Percentiles rank a stretch among this genome's conserved stretches.
Evolutionary conservation across 495 filamentous ascomycete genomes (phyloP).

Genomic region (Penicillium taxi): DNA sequence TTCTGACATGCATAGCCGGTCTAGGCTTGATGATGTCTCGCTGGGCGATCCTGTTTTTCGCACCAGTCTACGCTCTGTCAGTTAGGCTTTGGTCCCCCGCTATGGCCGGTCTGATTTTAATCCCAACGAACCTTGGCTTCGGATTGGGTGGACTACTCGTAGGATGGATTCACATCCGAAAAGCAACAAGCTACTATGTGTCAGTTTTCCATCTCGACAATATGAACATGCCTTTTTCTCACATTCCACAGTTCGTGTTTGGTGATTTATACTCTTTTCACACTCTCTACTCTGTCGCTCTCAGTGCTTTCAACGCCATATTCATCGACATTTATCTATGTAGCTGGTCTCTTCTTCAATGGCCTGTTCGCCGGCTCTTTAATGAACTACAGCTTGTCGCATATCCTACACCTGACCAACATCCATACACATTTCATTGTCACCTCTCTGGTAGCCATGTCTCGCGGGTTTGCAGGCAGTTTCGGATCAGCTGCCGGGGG

Average conservation of each 20-base stretch:
- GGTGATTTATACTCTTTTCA: conserved; percentile 46
- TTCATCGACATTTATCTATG: conserved; percentile 38
- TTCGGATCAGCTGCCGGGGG: conserved; percentile 73
- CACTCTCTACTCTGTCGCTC: conserved; percentile 41
- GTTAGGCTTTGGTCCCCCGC: conserved; percentile 58
- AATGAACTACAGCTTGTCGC: conserved; percentile 70
- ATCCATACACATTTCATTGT: conserved; percentile 60
- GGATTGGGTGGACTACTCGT: conserved; percentile 59
- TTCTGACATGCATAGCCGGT: conserved; percentile 61
- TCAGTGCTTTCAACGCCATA: conserved; percentile 42
- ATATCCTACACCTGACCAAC: conserved; percentile 60
- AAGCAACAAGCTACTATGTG: conserved; percentile 56
- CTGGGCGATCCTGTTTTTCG: conserved; percentile 71
- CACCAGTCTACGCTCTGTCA: conserved; percentile 65
- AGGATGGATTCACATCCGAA: conserved; percentile 62
- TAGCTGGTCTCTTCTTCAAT: conserved; percentile 52
- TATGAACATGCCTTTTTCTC: not conserved
- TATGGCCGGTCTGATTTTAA: conserved; percentile 58
- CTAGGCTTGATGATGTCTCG: conserved; percentile 67
- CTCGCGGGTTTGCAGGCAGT: conserved; percentile 64
- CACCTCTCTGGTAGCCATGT: conserved; percentile 60
- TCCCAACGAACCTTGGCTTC: conserved; percentile 71
- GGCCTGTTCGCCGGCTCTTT: conserved; percentile 61
- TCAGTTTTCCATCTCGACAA: conserved; percentile 13
- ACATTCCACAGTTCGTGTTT: conserved; percentile 39